Evolutionary conservation across 495 filamentous ascomycete species (phyloP), one percentile per base, ranked within the genome.

Genomic region (Platismatia glauca): DNA sequence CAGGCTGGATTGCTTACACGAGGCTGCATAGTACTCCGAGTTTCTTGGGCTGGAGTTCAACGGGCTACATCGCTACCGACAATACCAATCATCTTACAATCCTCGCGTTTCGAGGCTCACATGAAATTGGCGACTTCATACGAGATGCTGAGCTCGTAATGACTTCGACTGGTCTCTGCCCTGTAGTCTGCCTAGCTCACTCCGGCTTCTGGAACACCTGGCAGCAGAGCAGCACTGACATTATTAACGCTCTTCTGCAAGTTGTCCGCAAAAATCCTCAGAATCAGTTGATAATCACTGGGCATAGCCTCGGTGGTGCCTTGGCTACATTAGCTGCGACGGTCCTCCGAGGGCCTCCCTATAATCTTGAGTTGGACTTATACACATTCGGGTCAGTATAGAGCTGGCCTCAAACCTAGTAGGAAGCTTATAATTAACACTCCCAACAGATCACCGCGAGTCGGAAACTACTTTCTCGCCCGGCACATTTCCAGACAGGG

Each of bases 121-220:
- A 52, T 7, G 48, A 52, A 1, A 31, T 52, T 18, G 48, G 48
- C 4, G 48, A 52, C 48, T 52, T 52, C 48, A 52, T 52, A 52
- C 24, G 48, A 52, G 48, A 52, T 52, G 48, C 48, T 9, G 4
- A 52, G 48, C 24, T 52, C 48, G 48, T 52, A 16, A 52, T 52
- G 48, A 52, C 48, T 15, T 52, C 48, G 12, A 52, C 48, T 6
- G 48, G 48, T 29, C 48, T 52, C 18, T 52, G 48, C 48, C 24
- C 24, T 16, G 9, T 52, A 16, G 48, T 52, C 48, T 52, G 48
- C 27, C 48, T 52, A 29, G 48, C 48, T 52, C 48, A 52, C 31
- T 52, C 48, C 12, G 48, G 48, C 27, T 52, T 52, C 24, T 52
- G 48, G 48, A 52, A 52, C 48, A 52, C 48, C 4, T 52, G 48